Percentiles rank a stretch among this genome's conserved stretches.
These are phyloP conservation scores for Leptographium lundbergii DNA, from an alignment of 2,329 filamentous ascomycete species.

Conservation along the genomic window DNA sequence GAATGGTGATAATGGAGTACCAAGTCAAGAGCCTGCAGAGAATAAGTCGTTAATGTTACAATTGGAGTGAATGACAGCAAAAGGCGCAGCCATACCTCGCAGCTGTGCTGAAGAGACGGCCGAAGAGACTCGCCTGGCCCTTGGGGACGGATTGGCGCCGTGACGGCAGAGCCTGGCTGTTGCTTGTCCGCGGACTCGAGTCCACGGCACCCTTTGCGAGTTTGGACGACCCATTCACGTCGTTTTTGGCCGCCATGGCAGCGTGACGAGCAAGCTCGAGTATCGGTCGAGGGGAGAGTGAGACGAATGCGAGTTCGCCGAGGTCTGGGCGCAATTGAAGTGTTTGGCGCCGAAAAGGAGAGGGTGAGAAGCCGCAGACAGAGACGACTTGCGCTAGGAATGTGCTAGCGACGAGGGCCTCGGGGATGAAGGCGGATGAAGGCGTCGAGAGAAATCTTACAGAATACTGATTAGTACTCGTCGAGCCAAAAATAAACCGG, in stretches of 20 bases:
- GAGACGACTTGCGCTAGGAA: too few species aligned
- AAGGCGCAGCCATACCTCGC: background rate
- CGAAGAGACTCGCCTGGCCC: background rate
- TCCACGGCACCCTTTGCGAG: background rate
- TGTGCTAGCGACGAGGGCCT: too few species aligned
- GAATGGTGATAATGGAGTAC: conserved; percentile 70
- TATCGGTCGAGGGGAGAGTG: too few species aligned
- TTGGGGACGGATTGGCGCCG: background rate
- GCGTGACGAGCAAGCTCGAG: background rate
- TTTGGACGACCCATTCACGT: background rate
- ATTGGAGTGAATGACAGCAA: background rate
- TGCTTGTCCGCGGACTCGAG: background rate
- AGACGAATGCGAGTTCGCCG: too few species aligned
- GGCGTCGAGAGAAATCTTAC: too few species aligned
- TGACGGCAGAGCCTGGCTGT: background rate
- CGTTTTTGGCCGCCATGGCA: background rate
- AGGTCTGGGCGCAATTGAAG: too few species aligned
- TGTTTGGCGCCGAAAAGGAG: too few species aligned
- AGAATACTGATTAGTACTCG: background rate
- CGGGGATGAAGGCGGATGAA: too few species aligned
- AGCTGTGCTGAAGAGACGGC: background rate
- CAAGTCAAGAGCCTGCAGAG: conserved; percentile 59
- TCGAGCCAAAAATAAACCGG: background rate
- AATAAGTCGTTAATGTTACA: background rate
- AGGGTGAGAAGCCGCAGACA: too few species aligned